Evolutionary conservation across 805 yeast species (phyloP), one percentile per base, ranked within the genome.

Genomic region (Helenozyma baotianmanensis): DNA sequence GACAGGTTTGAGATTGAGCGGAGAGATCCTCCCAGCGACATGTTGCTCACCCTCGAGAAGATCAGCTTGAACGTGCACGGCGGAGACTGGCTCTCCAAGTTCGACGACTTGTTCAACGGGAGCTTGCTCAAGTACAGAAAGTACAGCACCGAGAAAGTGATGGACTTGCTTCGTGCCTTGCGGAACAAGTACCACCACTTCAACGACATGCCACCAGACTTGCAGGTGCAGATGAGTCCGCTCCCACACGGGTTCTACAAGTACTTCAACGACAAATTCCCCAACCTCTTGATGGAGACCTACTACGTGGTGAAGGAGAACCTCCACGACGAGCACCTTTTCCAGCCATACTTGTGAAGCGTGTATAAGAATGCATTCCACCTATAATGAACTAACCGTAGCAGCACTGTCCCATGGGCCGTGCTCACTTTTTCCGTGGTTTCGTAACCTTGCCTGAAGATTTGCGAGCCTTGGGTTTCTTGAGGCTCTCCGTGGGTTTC

Each of bases 141-240:
- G 56, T 92, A 92, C 56, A 81, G 82, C 43, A 74, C 82, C 1
- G 77, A 73, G 36, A 83, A 79, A 47, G 59, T 92, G 28, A 77
- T 88, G 79, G 98, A 92, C 55, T 61, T 92, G 32, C 60, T 92
- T 38, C 68, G 99, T 38, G 96, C 96, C 0, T 58, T 92, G 46
- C 71, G 99, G 48, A 92, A 92, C 62, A 92, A 92, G 57, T 82
- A 86, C 51, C 97, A 92, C 56, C 99, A 92, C 56, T 90, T 74
- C 56, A 87, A 87, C 60, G 98, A 92, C 55, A 62, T 89, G 52
- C 96, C 96, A 1, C 69, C 61, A 8, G 73, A 65, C 10, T 67
- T 92, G 37, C 78, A 76, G 32, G 54, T 52, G 11, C 68, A 74
- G 30, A 82, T 92, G 76, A 81, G 86, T 13, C 82, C 90, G 0